These are phyloP conservation scores for Leptographium flavum DNA, from an alignment of 2,329 filamentous ascomycete genomes.

Conservation along the genomic window DNA sequence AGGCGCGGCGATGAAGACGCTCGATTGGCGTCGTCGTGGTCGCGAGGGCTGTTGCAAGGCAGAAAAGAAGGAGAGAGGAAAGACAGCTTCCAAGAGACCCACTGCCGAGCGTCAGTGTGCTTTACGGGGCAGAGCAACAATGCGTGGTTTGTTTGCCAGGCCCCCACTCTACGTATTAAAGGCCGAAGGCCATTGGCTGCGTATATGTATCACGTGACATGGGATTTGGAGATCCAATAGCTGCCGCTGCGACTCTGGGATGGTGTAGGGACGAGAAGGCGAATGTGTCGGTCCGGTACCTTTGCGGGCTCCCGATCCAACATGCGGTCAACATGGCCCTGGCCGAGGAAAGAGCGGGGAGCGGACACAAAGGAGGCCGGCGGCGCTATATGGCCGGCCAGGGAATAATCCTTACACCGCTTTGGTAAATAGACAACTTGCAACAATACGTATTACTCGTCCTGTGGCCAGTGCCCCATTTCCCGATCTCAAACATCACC, in stretches of 20 bases:
- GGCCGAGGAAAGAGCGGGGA: too few relatives aligned
- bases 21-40: neutral
- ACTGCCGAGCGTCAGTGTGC: neutral
- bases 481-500: constrained; percentile 7
- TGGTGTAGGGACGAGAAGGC: neutral
- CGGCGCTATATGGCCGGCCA: too few relatives aligned
- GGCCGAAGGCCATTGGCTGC: neutral
- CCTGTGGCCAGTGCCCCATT: constrained; percentile 1
- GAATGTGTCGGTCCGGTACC: too few relatives aligned
- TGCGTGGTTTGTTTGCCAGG: neutral
- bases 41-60: neutral
- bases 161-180: neutral
- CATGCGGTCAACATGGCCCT: too few relatives aligned
- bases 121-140: neutral
- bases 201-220: neutral
- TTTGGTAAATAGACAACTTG: neutral
- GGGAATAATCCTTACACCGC: neutral
- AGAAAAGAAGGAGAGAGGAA: neutral
- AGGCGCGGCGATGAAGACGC: neutral
- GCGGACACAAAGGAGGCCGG: too few relatives aligned
- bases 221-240: neutral
- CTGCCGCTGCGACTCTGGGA: neutral
- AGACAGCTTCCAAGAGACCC: constrained; percentile 1
- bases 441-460: constrained; percentile 1
- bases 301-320: too few relatives aligned